Conservation (phyloP, 2,329 filamentous ascomycete species). For the Alternaria gansuensis region DNA sequence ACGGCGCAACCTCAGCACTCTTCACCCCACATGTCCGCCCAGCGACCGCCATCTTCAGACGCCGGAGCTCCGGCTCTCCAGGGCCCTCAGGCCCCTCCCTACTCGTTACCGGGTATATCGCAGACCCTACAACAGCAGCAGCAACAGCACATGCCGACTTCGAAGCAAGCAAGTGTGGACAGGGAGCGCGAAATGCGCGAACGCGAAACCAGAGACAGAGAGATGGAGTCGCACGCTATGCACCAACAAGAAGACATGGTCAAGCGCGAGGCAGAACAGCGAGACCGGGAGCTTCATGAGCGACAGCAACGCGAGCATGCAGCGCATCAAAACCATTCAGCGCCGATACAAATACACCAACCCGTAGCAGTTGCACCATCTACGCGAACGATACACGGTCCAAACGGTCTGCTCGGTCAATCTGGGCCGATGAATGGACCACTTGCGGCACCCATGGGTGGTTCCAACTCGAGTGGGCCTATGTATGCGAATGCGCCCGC, state of each 20-base stretch:
- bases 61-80: slow-evolving; percentile 49
- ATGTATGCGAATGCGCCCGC: slow-evolving; percentile 77
- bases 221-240: slow-evolving; percentile 60
- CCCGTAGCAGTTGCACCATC: slow-evolving; percentile 80
- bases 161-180: slow-evolving; percentile 50
- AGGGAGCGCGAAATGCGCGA: slow-evolving; percentile 60
- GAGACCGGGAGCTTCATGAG: slow-evolving; percentile 65
- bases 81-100: slow-evolving; percentile 51
- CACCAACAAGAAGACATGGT: slow-evolving; percentile 65
- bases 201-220: slow-evolving; percentile 57
- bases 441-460: slow-evolving; percentile 63
- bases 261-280: slow-evolving; percentile 56
- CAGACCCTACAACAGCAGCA: slow-evolving; percentile 52
- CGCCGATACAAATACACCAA: slow-evolving; percentile 91
- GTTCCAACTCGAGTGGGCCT: slow-evolving; percentile 67
- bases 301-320: slow-evolving; percentile 71
- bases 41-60: slow-evolving; percentile 50
- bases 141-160: slow-evolving; percentile 50
- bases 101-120: slow-evolving; percentile 57
- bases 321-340: slow-evolving; percentile 85
- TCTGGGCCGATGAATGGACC: slow-evolving; percentile 61
- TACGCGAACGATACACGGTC: slow-evolving; percentile 84
- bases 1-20: slow-evolving; percentile 57
- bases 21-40: slow-evolving; percentile 50
- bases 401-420: slow-evolving; percentile 79